Evolutionary conservation across 2,329 filamentous ascomycete genomes (phyloP), one percentile per base, ranked within the genome.

Genomic region (Cordyceps pruinosa): DNA sequence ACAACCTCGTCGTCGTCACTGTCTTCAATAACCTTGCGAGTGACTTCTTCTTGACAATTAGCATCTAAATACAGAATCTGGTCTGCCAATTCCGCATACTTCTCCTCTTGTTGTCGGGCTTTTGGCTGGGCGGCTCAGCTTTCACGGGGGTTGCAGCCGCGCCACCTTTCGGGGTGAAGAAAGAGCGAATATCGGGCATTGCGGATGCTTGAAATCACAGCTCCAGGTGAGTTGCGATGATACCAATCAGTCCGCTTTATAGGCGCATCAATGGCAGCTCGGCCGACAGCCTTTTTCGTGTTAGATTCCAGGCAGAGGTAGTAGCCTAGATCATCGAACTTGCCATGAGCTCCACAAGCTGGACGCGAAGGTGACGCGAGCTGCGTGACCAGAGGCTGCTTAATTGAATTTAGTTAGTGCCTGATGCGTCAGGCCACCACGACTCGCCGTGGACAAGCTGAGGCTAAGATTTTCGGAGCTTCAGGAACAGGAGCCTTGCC

Each of bases 151-250:
- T 72, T 17, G 80, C 74, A 45, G 79, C 74, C 64, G 80, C 77
- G 61, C 81, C 79, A 52, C 84, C 83, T 71, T 91, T 91, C 60
- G 88, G 84, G 56, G 87, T 85, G 76, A 97, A 97, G 74, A 97
- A 97, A 65, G 80, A 90, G 68, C 92, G 83, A 67, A 97, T 97
- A 73, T 97, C 93, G 61, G 91, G 84, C 91, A 96, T 96, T 61
- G 60, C 61, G 56, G 25, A 32, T 44, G 37, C 57, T 57, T 15
- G 39, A 12, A 34, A 53, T 57, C 51, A 34, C 44, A 35, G 30
- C 50, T 5, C 21, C 13, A 23, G 10, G 13, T 6, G 6, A 17
- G 37, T 3, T 13, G 32, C 35, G 15, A 30, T 23, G 17, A 45
- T 21, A 5, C 46, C 23, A 37, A 50, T 19, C 23, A n/a, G 21